These are phyloP conservation scores for Arthroderma sp. DNA, from an alignment of 2,329 filamentous ascomycete genomes.

Conservation along the genomic window DNA sequence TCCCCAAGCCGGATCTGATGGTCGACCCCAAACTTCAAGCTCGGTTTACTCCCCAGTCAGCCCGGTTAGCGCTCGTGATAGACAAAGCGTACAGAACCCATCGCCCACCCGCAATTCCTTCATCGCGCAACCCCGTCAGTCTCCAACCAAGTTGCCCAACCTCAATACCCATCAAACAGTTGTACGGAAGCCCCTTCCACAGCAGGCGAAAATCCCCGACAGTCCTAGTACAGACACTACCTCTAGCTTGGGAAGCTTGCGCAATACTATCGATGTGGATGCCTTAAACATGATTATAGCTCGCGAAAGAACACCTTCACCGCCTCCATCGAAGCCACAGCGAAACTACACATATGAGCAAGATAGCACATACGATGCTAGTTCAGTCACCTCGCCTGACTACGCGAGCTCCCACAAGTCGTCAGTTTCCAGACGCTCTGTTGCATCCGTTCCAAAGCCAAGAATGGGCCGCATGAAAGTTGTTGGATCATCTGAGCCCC, in stretches of 20 bases:
- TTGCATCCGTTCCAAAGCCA: conserved; percentile 40
- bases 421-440: conserved; percentile 29
- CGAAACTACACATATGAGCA: conserved; percentile 6
- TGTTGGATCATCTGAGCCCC: conserved; percentile 46
- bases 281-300: conserved; percentile 38
- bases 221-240: conserved; percentile 17
- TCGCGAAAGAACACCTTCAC: conserved; percentile 7
- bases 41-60: conserved; percentile 6
- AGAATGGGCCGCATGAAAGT: conserved; percentile 70
- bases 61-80: conserved; percentile 4
- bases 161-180: conserved; percentile 5
- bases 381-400: conserved; percentile 55
- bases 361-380: conserved; percentile 44
- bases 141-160: conserved; percentile 2
- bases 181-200: conserved; percentile 39
- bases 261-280: conserved; percentile 33
- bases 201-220: conserved; percentile 6
- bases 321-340: conserved; percentile 1
- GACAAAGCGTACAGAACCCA: background rate
- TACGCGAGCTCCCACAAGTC: conserved; percentile 59
- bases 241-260: conserved; percentile 29
- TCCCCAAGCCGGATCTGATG: background rate
- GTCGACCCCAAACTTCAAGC: background rate
- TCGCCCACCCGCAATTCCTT: conserved; percentile 7
- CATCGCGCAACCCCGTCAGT: conserved; percentile 3